Conservation (phyloP, 2,329 filamentous ascomycete genomes). For the Claviceps digitariae region DNA sequence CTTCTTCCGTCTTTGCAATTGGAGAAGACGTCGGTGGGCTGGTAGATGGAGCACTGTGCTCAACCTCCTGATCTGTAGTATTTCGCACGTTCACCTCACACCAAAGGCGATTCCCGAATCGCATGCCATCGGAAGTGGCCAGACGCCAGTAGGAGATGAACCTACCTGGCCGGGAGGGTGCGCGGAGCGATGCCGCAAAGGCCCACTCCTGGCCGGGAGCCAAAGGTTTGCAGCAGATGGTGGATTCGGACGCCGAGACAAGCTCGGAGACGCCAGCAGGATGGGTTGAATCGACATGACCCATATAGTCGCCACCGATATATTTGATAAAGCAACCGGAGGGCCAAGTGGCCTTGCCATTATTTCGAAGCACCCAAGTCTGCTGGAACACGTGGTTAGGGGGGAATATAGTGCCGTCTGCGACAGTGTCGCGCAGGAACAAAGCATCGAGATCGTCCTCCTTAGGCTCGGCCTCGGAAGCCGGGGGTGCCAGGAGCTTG, state of each 20-base stretch:
- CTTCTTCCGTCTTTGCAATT: constrained; percentile 16
- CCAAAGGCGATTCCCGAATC: constrained; percentile 91
- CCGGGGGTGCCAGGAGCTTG: constrained; percentile 5
- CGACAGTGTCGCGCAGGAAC: constrained; percentile 66
- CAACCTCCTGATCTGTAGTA: constrained; percentile 12
- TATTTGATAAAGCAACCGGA: constrained; percentile 82
- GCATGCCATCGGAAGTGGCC: constrained; percentile 62
- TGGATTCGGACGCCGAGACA: constrained; percentile 68
- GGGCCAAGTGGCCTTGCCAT: constrained; percentile 69
- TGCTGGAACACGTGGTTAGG: constrained; percentile 70
- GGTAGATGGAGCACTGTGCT: constrained; percentile 12
- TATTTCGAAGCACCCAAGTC: constrained; percentile 83
- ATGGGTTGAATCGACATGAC: constrained; percentile 68
- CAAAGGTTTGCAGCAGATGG: constrained; percentile 55
- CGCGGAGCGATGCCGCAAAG: constrained; percentile 77
- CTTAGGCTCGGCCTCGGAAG: constrained; percentile 11
- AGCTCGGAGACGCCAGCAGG: constrained; percentile 69
- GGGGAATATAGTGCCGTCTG: constrained; percentile 61
- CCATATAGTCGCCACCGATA: constrained; percentile 93
- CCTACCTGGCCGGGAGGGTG: constrained; percentile 61
- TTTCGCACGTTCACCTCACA: constrained; percentile 68
- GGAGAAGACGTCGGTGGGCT: not conserved
- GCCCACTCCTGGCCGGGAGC: constrained; percentile 59
- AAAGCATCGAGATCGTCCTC: constrained; percentile 30
- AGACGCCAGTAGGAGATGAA: constrained; percentile 95